Percentiles rank a stretch among this genome's conserved stretches.
These are phyloP conservation scores for Leptographium flavum DNA, from an alignment of 2,329 filamentous ascomycete species.

Conservation along the genomic window DNA sequence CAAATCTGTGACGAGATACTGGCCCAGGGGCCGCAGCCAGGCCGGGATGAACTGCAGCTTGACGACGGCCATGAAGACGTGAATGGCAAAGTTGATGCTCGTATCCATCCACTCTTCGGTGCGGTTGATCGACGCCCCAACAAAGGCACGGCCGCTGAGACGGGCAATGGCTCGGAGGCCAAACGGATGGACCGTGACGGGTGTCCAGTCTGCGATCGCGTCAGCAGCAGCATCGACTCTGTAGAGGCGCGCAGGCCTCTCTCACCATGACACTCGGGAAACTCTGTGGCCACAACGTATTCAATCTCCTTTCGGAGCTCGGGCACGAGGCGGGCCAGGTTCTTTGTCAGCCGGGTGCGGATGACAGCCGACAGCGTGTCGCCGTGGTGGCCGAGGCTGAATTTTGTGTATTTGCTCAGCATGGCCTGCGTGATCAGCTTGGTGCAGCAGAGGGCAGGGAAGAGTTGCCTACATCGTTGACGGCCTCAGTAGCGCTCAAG, in stretches of 20 bases:
- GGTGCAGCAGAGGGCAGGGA: not conserved
- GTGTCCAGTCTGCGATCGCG: constrained; percentile 32
- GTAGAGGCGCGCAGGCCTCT: not conserved
- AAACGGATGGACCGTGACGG: constrained; percentile 37
- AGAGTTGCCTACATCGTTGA: constrained; percentile 25
- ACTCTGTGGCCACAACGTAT: constrained; percentile 29
- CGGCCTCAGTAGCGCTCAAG: constrained; percentile 32
- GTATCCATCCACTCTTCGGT: constrained; percentile 39
- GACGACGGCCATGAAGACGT: constrained; percentile 31
- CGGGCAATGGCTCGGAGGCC: constrained; percentile 36
- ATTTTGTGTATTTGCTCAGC: constrained; percentile 35
- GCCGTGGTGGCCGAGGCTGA: constrained; percentile 30
- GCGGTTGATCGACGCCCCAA: constrained; percentile 34
- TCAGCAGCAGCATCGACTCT: not conserved
- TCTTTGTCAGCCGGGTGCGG: constrained; percentile 32
- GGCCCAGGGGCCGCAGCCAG: constrained; percentile 31
- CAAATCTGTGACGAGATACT: constrained; percentile 32
- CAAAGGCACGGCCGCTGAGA: constrained; percentile 37
- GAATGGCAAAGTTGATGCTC: constrained; percentile 33
- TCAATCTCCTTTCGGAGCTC: constrained; percentile 32
- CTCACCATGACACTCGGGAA: constrained; percentile 29
- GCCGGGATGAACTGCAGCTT: constrained; percentile 37
- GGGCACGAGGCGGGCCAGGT: constrained; percentile 29
- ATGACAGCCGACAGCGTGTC: constrained; percentile 29
- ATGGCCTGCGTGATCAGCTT: constrained; percentile 23